These are phyloP conservation scores for Coemansia umbellata DNA, from an alignment of 192 early-diverging fungal genomes.

Conservation along the genomic window DNA sequence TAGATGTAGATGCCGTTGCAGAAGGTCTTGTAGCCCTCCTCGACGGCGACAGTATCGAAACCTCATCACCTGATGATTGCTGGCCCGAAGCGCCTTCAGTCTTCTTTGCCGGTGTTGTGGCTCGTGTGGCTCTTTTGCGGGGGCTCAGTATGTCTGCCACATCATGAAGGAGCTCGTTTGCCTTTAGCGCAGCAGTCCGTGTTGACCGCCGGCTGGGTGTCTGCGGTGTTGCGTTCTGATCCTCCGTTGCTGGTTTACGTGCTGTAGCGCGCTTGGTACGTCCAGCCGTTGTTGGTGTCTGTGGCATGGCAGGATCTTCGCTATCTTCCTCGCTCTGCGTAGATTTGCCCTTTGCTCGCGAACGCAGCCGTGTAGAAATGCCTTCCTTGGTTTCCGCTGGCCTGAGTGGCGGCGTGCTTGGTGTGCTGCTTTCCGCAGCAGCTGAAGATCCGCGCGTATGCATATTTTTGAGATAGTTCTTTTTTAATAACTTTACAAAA, in stretches of 20 bases:
- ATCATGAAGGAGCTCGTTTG: conserved; percentile 27
- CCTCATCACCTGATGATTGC: conserved; percentile 11
- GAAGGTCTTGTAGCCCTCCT: neutral
- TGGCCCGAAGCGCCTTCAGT: neutral
- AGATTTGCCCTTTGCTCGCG: conserved; percentile 10
- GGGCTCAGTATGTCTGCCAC: conserved; percentile 4
- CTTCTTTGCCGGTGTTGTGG: conserved; percentile 9
- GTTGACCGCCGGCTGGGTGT: conserved; percentile 38
- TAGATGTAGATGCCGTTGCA: neutral
- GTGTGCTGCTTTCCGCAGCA: conserved; percentile 2
- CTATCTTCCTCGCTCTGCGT: conserved; percentile 1
- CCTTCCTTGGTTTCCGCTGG: neutral
- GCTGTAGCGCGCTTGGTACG: conserved; percentile 13
- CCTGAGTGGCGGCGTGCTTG: neutral
- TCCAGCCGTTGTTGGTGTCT: conserved; percentile 15
- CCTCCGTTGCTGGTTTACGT: conserved; percentile 1
- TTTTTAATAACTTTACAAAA: neutral
- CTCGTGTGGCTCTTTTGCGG: conserved; percentile 9
- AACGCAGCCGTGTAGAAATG: conserved; percentile 11
- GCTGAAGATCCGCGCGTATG: conserved; percentile 9
- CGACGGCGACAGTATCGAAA: neutral
- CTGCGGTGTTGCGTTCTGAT: conserved; percentile 4
- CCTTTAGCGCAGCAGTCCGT: conserved; percentile 22
- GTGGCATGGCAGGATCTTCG: conserved; percentile 6
- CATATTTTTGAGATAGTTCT: neutral